These are phyloP conservation scores for Strobilomyces confusus DNA, from an alignment of 768 basidiomycete genomes.

Conservation along the genomic window DNA sequence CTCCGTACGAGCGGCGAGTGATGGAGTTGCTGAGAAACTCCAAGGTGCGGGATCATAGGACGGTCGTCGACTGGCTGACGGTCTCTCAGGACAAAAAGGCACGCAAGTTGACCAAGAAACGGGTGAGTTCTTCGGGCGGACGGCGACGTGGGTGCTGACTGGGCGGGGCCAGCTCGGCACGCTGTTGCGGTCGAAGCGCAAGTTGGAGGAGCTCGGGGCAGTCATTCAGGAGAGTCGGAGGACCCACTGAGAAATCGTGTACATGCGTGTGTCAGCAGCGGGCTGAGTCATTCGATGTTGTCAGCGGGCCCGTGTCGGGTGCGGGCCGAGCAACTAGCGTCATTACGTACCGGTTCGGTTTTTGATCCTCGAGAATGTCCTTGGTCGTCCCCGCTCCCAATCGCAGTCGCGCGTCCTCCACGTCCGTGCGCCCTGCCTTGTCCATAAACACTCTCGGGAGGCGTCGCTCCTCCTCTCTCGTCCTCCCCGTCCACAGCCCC, in stretches of 20 bases:
- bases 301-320: slow-evolving; percentile 12
- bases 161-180: slow-evolving; percentile 75
- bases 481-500: slow-evolving; percentile 30
- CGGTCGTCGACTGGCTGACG: background rate
- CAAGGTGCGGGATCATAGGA: slow-evolving; percentile 53
- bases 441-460: slow-evolving; percentile 52
- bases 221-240: slow-evolving; percentile 94
- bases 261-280: background rate
- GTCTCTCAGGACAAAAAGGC: slow-evolving; percentile 90
- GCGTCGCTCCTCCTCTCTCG: slow-evolving; percentile 48
- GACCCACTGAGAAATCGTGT: slow-evolving; percentile 39
- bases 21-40: slow-evolving; percentile 98
- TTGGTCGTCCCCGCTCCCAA: slow-evolving; percentile 38
- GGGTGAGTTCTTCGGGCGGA: slow-evolving; percentile 58
- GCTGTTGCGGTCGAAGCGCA: slow-evolving; percentile 96
- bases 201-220: slow-evolving; percentile 90
- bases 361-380: slow-evolving; percentile 26
- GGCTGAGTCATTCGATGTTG: slow-evolving; percentile 13
- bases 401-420: slow-evolving; percentile 58
- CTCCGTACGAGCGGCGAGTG: slow-evolving; percentile 95
- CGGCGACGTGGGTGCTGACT: background rate
- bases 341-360: slow-evolving; percentile 24
- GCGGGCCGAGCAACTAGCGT: background rate
- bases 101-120: slow-evolving; percentile 98
- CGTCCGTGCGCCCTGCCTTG: slow-evolving; percentile 49